Evolutionary conservation across 768 basidiomycete species (phyloP), one percentile per base, ranked within the genome.

Genomic region (Mycena belliarum): DNA sequence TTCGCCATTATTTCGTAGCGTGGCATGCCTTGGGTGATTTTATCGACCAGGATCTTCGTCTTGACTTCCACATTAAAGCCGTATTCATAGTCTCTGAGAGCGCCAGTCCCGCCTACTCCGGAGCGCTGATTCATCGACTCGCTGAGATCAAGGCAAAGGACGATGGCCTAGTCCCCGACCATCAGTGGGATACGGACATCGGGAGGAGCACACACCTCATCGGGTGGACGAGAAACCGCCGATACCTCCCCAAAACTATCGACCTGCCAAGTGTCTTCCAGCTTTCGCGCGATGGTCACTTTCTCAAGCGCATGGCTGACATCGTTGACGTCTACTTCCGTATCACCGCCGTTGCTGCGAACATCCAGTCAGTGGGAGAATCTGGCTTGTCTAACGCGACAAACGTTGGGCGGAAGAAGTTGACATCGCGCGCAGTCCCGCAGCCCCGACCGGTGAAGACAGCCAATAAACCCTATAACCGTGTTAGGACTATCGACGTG

Each of bases 371-470:
- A n/a, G n/a, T n/a, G n/a, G n/a, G n/a, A n/a, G n/a, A n/a, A n/a
- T n/a, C n/a, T n/a, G n/a, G n/a, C n/a, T n/a, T n/a, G n/a, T n/a
- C n/a, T 35, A 35, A n/a, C 24, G n/a, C 21, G n/a, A 55, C 63
- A 10, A 45, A 71, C 70, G 63, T 63, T 11, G 70, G 70, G 29
- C 66, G 52, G 51, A 68, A 71, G 42, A 71, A 71, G 37, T 69
- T 69, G 1, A 69, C 68, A 50, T 71, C 70, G 20, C 66, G 66
- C 7, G 55, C 63, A 0, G 63, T 52, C 3, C 70, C 69, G 50
- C 70, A 71, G 0, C 67, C 70, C 38, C 70, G 63, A 4, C 70
- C 70, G 1, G 66, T 69, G 46, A 68, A 71, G 15, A 69, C 70
- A 18, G 68, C 70, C 0, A 71, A 47, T 16, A 66, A 50, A 20